Base-by-base conservation (phyloP, 164 flowering plant genomes). In the Tetrastigma voinierianum region DNA sequence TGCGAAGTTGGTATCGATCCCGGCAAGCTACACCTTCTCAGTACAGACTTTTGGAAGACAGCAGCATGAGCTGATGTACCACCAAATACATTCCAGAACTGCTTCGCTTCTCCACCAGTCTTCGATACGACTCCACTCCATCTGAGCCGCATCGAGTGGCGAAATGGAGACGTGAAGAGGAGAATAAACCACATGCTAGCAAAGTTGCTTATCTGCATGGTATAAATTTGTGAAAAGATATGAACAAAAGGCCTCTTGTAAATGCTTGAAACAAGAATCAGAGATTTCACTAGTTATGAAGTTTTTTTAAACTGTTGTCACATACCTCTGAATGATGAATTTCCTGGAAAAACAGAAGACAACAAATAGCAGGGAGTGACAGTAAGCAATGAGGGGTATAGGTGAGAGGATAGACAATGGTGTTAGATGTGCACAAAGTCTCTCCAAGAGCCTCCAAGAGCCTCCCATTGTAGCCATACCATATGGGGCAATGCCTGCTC, bases 31-130 rank as follows among this genome's bases (percentile, higher is more conserved):
- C 21, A 94, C 97, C 74, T 94, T 94, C 24, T 91, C n/a, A n/a
- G n/a, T n/a, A 63, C 48, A 94, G 86, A n/a, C 40, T 97, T 97
- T 72, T 94, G 98, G 85, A 94, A 91, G 51, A 94, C 97, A 0
- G 98, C 98, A 75, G 91, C 86, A 76, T 94, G 98, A 13, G 98
- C 97, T 13, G 98, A 94, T 25, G 96, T 90, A 23, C 98, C 98
- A 61, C 98, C 98, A 67, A 94, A 91, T 78, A 94, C 97, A n/a
- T n/a, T n/a, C 98, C 98, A 94, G 71, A 94, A 94, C 73, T 94
- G 98, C 64, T 94, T n/a, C 98, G 25, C 91, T 94, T 75, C 98
- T 91, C 98, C 98, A 94, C 98, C 94, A 91, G 68, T 94, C 96
- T 25, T 91, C 98, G 24, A 94, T 87, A 46, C 90, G 6, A 94